These are phyloP conservation scores for Quercus rubra DNA, from an alignment of 306 rosid genomes.

Conservation along the genomic window DNA sequence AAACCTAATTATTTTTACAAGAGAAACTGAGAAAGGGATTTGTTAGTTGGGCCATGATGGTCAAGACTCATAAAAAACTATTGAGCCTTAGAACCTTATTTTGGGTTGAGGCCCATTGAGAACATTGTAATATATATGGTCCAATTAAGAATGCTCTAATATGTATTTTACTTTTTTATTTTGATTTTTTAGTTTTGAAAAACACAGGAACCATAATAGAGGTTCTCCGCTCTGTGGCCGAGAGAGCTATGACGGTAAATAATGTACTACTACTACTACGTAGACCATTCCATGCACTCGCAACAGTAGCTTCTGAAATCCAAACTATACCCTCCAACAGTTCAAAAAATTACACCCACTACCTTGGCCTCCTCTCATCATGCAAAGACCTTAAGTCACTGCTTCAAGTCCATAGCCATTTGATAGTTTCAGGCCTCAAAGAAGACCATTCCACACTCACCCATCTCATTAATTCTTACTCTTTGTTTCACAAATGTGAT, in stretches of 20 bases:
- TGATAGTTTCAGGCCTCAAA: constrained; percentile 45
- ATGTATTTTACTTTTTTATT: no score
- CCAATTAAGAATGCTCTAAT: no score
- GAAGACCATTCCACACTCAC: constrained; percentile 21
- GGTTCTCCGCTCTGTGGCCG: background rate
- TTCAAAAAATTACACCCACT: constrained; percentile 12
- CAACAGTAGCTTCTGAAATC: background rate
- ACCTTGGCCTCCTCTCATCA: constrained; percentile 41
- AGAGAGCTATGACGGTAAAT: constrained; percentile 5
- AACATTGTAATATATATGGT: no score
- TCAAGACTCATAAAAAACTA: no score
- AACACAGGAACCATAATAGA: no score
- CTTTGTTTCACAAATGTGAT: constrained; percentile 19
- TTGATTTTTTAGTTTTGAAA: no score
- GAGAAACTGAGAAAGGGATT: no score
- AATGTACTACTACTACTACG: constrained; percentile 2
- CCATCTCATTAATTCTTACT: constrained; percentile 51
- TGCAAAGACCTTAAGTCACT: constrained; percentile 53
- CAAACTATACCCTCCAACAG: constrained; percentile 4
- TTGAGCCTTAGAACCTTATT: no score
- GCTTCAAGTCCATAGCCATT: constrained; percentile 52
- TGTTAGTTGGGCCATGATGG: no score
- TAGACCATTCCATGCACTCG: constrained; percentile 1
- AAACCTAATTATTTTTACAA: no score
- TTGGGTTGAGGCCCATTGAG: no score